Percentiles rank a stretch among this genome's conserved stretches.
Conservation (phyloP, 441 rosid genomes). For the Syzygium malaccense region DNA sequence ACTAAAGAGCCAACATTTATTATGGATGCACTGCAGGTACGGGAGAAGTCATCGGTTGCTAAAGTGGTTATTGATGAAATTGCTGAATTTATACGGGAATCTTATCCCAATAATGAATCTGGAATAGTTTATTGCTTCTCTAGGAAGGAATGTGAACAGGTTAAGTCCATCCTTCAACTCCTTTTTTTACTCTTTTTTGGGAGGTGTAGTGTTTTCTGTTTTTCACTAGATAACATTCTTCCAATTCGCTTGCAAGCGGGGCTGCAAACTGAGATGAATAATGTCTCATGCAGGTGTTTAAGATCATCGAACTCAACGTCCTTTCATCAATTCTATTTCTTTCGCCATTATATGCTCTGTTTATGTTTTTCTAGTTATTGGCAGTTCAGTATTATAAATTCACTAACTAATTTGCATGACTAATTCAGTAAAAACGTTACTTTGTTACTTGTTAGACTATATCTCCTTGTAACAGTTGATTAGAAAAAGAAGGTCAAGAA, state of each 20-base stretch:
- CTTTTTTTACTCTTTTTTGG: neutral
- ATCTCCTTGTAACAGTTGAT: neutral
- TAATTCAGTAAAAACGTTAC: neutral
- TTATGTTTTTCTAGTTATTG: neutral
- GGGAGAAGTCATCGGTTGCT: conserved; percentile 80
- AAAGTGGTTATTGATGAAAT: conserved; percentile 81
- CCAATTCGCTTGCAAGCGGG: neutral
- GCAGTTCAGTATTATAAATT: neutral
- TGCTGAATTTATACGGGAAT: conserved; percentile 69
- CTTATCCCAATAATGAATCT: conserved; percentile 85
- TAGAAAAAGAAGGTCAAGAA: neutral
- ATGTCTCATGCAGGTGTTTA: neutral
- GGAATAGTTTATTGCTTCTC: conserved; percentile 98
- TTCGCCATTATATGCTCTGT: neutral
- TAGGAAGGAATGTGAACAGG: conserved; percentile 98
- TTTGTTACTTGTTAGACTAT: neutral
- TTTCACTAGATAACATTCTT: neutral
- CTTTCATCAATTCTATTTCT: neutral
- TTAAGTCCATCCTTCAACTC: conserved; percentile 12
- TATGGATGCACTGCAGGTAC: conserved; percentile 41
- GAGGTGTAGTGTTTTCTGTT: neutral
- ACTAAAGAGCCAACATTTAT: neutral
- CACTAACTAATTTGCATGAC: neutral
- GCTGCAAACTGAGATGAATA: neutral
- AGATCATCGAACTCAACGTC: neutral